Base-by-base conservation (phyloP, 2,329 filamentous ascomycete species). In the Parafenestella ontariensis region DNA sequence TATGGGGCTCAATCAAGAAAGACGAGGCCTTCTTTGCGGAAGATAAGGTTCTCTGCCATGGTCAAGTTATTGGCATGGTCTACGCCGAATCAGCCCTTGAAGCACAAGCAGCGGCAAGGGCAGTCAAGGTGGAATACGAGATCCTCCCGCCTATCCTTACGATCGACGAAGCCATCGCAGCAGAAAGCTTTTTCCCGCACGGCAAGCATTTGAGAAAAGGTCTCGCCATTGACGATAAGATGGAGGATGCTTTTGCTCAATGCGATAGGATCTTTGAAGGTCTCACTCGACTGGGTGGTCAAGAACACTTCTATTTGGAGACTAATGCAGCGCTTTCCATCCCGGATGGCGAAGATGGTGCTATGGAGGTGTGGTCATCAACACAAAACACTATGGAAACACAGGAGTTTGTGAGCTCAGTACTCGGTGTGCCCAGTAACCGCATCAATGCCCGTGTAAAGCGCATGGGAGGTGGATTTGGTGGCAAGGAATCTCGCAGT, bases 301-400 rank as follows among this genome's bases (percentile, higher is more conserved):
- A 99, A 71, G 94, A 98, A 73, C 94, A 98, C 71, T 98, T 98
- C 72, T 98, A 98, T 66, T 83, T 98, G 1, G 94, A 98, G 76
- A 97, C 94, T 0, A 89, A 97, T 59, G 93, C 91, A 1, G 89
- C 88, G 40, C 77, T 96, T 2, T 91, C 86, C 0, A 87, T 97
- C 46, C 94, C 94, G 0, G 96, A 96, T 68, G 86, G 85, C 0
- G 94, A 97, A 75, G 92, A 96, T 74, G 93, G 92, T 0, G 92
- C 94, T 69, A 93, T 98, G 83, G 94, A 98, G 69, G 86, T 99
- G 8, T 97, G 74, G 74, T 76, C 74, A 3, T 76, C 74, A 2
- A 76, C 74, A 0, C 74, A 76, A 37, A 76, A 76, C 44, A 74
- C 69, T 3, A 76, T 75, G 71, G 74, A 76, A 49, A 76, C 73